These are phyloP conservation scores for Adansonia grandidieri DNA, from an alignment of 441 rosid species.

Conservation along the genomic window DNA sequence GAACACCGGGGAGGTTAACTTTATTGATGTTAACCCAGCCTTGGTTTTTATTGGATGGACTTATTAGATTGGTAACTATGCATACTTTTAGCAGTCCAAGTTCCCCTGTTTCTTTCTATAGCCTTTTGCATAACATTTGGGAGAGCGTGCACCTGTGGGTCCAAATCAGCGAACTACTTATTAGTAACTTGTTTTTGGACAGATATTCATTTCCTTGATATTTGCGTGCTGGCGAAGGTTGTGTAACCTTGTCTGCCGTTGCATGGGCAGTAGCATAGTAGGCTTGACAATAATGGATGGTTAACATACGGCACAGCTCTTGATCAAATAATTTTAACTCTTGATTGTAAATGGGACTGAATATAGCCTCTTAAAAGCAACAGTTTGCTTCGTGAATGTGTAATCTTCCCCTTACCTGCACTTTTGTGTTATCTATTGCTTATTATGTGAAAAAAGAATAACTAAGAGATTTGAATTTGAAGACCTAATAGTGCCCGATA, in stretches of 20 bases:
- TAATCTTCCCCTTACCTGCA: background rate
- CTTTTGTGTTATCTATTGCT: background rate
- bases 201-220: background rate
- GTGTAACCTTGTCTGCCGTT: background rate
- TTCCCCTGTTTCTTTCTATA: background rate
- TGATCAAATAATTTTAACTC: background rate
- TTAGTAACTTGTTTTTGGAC: background rate
- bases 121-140: background rate
- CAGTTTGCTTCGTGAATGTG: background rate
- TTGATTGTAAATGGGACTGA: background rate
- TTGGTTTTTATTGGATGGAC: background rate
- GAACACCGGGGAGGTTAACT: background rate
- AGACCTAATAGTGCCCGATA: background rate
- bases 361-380: background rate
- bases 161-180: background rate
- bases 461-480: background rate
- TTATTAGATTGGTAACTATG: background rate
- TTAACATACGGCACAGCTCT: background rate
- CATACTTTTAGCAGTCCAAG: background rate
- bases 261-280: background rate
- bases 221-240: background rate
- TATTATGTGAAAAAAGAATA: background rate
- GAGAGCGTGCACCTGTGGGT: background rate
- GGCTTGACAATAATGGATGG: background rate
- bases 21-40: background rate